Percentiles rank a stretch among this genome's conserved stretches.
Conservation (phyloP, 2,329 filamentous ascomycete species). For the Cadophora malorum region DNA sequence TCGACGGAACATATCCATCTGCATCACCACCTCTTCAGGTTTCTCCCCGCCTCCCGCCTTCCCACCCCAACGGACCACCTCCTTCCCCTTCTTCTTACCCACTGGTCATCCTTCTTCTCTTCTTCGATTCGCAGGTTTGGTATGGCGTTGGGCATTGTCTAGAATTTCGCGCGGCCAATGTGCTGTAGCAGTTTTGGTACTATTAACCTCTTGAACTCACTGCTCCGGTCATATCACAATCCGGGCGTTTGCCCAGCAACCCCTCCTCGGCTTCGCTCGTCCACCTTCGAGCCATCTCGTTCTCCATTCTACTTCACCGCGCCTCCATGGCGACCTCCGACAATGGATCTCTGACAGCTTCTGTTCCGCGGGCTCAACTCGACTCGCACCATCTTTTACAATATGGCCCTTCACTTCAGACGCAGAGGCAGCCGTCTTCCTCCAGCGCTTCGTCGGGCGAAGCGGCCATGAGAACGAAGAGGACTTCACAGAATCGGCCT, state of each 20-base stretch:
- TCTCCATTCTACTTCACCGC: conserved; percentile 1
- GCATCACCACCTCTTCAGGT: background rate
- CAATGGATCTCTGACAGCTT: conserved; percentile 28
- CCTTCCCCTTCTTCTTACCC: background rate
- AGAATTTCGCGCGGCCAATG: conserved; percentile 4
- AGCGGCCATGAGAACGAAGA: conserved; percentile 36
- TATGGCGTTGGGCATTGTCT: conserved; percentile 13
- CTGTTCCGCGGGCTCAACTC: conserved; percentile 31
- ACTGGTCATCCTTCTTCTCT: background rate
- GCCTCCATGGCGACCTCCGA: conserved; percentile 25
- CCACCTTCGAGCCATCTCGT: conserved; percentile 8
- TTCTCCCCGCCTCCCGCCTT: background rate
- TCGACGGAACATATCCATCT: conserved; percentile 12
- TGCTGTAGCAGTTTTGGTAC: conserved; percentile 1
- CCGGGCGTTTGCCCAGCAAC: background rate
- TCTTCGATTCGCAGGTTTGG: background rate
- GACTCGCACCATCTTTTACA: conserved; percentile 38
- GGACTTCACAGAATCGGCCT: conserved; percentile 34
- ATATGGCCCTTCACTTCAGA: conserved; percentile 31
- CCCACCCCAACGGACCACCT: background rate
- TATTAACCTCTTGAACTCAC: background rate
- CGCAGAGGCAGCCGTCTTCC: conserved; percentile 35
- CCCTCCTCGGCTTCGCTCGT: conserved; percentile 18
- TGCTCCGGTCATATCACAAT: background rate
- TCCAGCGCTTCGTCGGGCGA: conserved; percentile 35